A percentile compares a stretch with the other conserved stretches of the same genome.
phyloP scores from a whole-genome alignment of 805 yeast species.

The Schizosaccharomyces japonicus region DNA sequence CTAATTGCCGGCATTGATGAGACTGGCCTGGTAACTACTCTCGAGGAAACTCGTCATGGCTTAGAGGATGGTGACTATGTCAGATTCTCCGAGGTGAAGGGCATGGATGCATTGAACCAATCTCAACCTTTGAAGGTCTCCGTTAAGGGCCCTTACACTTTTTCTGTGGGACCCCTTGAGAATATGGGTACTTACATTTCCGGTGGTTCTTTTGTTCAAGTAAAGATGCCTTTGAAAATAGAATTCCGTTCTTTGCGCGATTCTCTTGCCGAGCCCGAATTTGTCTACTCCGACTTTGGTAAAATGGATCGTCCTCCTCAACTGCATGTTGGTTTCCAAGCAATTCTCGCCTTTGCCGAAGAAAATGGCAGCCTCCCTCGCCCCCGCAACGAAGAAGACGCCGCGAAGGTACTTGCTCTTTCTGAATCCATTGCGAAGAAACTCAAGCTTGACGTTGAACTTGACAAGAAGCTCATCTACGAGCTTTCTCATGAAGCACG shows the following conservation, averaged over 20 bases:
- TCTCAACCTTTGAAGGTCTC: constrained; percentile 52
- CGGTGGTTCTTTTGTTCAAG: constrained; percentile 85
- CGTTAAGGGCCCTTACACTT: constrained; percentile 88
- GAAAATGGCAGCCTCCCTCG: constrained; percentile 50
- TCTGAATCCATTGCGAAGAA: constrained; percentile 40
- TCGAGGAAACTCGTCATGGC: constrained; percentile 82
- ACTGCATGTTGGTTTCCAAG: constrained; percentile 79
- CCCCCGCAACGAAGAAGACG: constrained; percentile 54
- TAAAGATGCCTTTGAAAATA: constrained; percentile 50
- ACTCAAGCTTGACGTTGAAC: constrained; percentile 25
- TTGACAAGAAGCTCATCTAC: constrained; percentile 41
- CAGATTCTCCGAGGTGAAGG: constrained; percentile 65
- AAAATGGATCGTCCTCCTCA: constrained; percentile 82
- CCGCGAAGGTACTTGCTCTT: constrained; percentile 35
- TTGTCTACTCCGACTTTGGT: constrained; percentile 63
- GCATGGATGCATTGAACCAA: constrained; percentile 48
- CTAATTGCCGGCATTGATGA: constrained; percentile 70
- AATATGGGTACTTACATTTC: constrained; percentile 34
- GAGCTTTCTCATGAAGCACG: constrained; percentile 65
- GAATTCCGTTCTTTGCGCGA: constrained; percentile 38
- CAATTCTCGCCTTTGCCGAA: constrained; percentile 48
- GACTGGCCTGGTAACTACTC: constrained; percentile 77
- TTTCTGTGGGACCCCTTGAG: constrained; percentile 33
- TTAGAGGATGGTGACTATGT: constrained; percentile 80
- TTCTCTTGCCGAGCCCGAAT: constrained; percentile 61